phyloP scores from a whole-genome alignment of 208 protist species.

The Tritrichomonas foetus region DNA sequence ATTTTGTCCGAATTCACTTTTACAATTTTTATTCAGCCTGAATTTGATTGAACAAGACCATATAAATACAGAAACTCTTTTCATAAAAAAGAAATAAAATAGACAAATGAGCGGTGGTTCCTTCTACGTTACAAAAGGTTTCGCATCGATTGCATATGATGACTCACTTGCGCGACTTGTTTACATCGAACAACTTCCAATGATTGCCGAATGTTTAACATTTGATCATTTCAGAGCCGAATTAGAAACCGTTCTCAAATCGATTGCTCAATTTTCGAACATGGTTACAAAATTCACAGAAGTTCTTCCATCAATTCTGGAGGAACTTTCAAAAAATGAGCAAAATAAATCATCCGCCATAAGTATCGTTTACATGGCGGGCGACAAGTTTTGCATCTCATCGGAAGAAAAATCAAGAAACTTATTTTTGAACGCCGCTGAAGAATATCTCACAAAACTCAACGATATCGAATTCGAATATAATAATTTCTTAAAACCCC shows the following conservation, averaged over 20 bases:
- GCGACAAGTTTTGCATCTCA: background rate
- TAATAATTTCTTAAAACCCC: background rate
- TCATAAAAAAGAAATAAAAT: no score
- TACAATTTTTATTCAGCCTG: no score
- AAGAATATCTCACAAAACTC: background rate
- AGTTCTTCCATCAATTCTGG: background rate
- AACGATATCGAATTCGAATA: background rate
- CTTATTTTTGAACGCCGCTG: background rate
- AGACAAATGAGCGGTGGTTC: no score
- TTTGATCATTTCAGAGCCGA: background rate
- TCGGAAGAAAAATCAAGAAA: background rate
- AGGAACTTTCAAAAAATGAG: background rate
- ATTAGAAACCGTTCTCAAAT: background rate
- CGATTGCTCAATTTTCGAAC: background rate
- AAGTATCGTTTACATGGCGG: background rate
- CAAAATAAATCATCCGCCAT: background rate
- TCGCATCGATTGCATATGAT: background rate
- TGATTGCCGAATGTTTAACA: background rate
- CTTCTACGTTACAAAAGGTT: background rate
- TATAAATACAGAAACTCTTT: no score
- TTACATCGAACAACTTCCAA: background rate
- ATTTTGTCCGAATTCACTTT: no score
- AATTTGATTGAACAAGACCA: no score
- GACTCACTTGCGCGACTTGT: background rate
- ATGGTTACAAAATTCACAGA: background rate